Evolutionary conservation across 208 protist species (phyloP).

Genomic region (Phytomonas sp.): DNA sequence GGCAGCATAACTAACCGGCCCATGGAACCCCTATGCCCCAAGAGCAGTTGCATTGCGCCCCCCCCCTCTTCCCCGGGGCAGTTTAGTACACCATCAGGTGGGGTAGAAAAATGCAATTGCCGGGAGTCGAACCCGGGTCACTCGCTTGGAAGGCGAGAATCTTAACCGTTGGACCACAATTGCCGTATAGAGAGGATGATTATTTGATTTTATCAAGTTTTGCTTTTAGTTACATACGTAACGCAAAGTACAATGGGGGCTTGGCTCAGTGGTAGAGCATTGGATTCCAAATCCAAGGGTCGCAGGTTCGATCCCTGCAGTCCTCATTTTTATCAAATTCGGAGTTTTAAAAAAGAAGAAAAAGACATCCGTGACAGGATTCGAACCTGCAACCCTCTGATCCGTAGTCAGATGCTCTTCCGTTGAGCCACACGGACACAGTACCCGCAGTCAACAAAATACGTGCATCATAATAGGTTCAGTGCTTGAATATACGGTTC

Average conservation of each 20-base stretch:
- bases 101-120: background rate
- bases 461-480: no score
- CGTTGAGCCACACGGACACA: constrained; percentile 75
- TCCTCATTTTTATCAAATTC: constrained; percentile 29
- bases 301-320: constrained; percentile 73
- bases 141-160: background rate
- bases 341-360: background rate
- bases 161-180: constrained; percentile 1
- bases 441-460: no score
- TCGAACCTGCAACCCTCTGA: constrained; percentile 84
- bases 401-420: constrained; percentile 83
- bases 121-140: background rate
- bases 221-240: constrained; percentile 28
- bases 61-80: no score
- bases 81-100: no score
- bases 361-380: constrained; percentile 78
- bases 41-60: no score
- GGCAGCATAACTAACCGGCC: no score
- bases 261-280: constrained; percentile 79
- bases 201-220: background rate
- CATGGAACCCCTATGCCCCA: no score
- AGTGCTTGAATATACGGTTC: background rate
- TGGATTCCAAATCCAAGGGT: constrained; percentile 75
- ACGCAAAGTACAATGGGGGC: constrained; percentile 27
- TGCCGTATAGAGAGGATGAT: background rate